Conservation (phyloP, 1,284 basidiomycete species). For the Cryptococcus depauperatus region DNA sequence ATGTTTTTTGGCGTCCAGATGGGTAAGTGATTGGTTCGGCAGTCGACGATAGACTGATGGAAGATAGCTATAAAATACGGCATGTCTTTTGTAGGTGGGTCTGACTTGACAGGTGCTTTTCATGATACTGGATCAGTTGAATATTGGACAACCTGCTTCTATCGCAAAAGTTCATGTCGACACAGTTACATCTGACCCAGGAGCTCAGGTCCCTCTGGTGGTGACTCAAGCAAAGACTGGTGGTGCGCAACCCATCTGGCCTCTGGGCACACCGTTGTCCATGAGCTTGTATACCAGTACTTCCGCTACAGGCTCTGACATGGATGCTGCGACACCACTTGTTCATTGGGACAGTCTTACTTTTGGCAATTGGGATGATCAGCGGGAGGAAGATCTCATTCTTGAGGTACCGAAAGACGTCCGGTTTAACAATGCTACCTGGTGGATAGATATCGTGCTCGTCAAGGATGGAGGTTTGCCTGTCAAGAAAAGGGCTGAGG, state of each 20-base stretch:
- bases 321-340: slow-evolving; percentile 46
- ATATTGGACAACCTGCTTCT: slow-evolving; percentile 9
- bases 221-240: too few species aligned
- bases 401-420: slow-evolving; percentile 73
- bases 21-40: slow-evolving; percentile 19
- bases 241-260: slow-evolving; percentile 42
- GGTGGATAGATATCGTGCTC: slow-evolving; percentile 74
- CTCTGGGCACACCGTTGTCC: slow-evolving; percentile 41
- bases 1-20: slow-evolving; percentile 32
- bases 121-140: slow-evolving; percentile 13
- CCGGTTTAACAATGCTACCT: slow-evolving; percentile 57
- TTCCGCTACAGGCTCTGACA: slow-evolving; percentile 36
- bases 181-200: slow-evolving; percentile 5
- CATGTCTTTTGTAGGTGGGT: slow-evolving; percentile 30
- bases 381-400: slow-evolving; percentile 56
- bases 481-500: slow-evolving; percentile 54
- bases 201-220: slow-evolving; percentile 9
- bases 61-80: slow-evolving; percentile 34
- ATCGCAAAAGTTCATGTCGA: slow-evolving; percentile 6
- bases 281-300: slow-evolving; percentile 67
- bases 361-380: slow-evolving; percentile 70
- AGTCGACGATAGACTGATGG: background rate
- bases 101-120: too few species aligned
- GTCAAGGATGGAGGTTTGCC: slow-evolving; percentile 55
- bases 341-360: slow-evolving; percentile 67